Evolutionary conservation across 768 basidiomycete species (phyloP), one percentile per base, ranked within the genome.

Genomic region (Saitozyma sp.): DNA sequence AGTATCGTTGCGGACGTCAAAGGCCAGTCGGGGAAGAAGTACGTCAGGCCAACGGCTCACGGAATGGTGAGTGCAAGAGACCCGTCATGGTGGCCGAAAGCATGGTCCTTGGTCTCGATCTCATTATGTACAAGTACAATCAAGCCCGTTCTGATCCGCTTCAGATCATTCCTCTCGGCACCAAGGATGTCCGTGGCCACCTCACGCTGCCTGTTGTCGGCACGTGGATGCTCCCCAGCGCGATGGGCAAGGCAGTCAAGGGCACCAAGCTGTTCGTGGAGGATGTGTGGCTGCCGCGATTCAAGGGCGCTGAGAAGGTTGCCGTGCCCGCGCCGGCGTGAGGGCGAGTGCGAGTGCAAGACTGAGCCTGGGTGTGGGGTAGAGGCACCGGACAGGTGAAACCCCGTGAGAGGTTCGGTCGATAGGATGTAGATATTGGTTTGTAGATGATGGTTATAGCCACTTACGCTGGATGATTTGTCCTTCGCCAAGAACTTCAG

Each of bases 181-280:
- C 59, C 6, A 39, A 54, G n/a, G 45, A 48, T 8, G 73, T 68
- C 16, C 61, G 63, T 16, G 73, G 73, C 14, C 50, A 53, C 9
- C 40, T 67, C 40, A 70, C 57, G 8, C 45, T 75, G 1, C 66
- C 65, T 9, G 46, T 92, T 81, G 92, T 97, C 89, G 94, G 96
- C 80, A 92, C 92, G 20, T 76, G 94, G 59, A 90, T 88, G n/a
- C 88, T 88, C 20, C 92, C 91, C 9, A 87, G 87, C 89, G 91
- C 92, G 74, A 93, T 95, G 92, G 84, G 93, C 39, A 93, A 94
- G 80, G 88, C 89, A 6, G 87, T 91, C 1, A 91, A 89, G 0
- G 92, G 91, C n/a, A 84, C 85, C 74, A 89, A 90, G 61, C 92
- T 95, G 90, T 80, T 85, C 62, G 90, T 96, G 42, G 82, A 85